Conservation (phyloP, 345 rosid species). For the Noccaea caerulescens region DNA sequence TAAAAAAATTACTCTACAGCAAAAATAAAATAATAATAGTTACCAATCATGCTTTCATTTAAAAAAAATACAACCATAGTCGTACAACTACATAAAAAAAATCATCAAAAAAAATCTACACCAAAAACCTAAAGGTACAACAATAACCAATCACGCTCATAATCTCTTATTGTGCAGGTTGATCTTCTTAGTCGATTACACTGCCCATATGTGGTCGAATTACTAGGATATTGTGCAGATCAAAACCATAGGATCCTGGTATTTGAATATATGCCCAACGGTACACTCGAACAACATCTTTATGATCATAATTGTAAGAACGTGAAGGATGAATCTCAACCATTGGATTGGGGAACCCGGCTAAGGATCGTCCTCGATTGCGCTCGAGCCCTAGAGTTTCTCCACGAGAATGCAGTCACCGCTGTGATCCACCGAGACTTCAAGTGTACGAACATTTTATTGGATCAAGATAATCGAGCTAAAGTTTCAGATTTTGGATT, state of each 20-base stretch:
- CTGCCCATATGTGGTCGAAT: constrained; percentile 79
- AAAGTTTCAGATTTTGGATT: constrained; percentile 79
- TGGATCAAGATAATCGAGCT: constrained; percentile 64
- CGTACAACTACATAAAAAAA: too few relatives aligned
- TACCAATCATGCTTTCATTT: too few relatives aligned
- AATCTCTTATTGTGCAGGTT: constrained; percentile 57
- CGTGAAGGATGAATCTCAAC: constrained; percentile 41
- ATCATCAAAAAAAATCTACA: too few relatives aligned
- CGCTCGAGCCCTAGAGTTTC: constrained; percentile 81
- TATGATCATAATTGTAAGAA: constrained; percentile 39
- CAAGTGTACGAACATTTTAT: constrained; percentile 72
- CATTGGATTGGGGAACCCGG: constrained; percentile 76
- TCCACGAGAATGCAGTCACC: constrained; percentile 69
- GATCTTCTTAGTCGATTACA: constrained; percentile 83
- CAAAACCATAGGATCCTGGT: constrained; percentile 75
- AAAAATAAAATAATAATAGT: too few relatives aligned
- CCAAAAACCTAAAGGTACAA: too few relatives aligned
- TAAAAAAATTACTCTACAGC: too few relatives aligned
- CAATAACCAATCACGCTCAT: too few relatives aligned
- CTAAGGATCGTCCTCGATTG: constrained; percentile 84
- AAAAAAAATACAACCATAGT: too few relatives aligned
- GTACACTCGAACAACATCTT: constrained; percentile 65
- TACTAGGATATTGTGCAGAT: constrained; percentile 95
- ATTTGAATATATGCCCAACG: constrained; percentile 77
- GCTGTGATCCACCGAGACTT: constrained; percentile 85